Evolutionary conservation across 257 asterid species (phyloP), one percentile per base, ranked within the genome.

Genomic region (Plantago ovata): DNA sequence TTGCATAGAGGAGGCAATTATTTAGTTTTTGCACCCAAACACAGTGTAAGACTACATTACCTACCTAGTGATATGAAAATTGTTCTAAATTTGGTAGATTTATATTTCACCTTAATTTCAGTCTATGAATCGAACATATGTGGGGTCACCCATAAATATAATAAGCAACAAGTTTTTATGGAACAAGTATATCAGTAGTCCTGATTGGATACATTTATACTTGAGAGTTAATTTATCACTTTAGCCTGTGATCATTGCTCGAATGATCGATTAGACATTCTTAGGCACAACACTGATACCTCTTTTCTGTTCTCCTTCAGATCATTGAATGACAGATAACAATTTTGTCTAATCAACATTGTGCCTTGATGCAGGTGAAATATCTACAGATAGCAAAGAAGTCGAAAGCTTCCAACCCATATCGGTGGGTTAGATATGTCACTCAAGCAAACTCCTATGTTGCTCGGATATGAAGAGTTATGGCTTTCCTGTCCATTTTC

Each of bases 381-480:
- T 93, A 93, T 72, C 73, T 93, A 62, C 98, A 93, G 69, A 93
- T 93, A 46, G 91, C 94, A 13, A 93, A 89, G 87, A 86, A 74
- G 72, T 68, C 82, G 73, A 86, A 93, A 75, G 72, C 79, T 10
- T 77, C 83, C 64, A 93, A 93, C 63, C 97, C 97, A 0, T 89
- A 86, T 64, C 85, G 98, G 45, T 93, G 98, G 97, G 98, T 93
- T 77, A 80, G 97, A 79, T 89, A 93, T 33, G 98, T 89, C 47
- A 86, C 97, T 55, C 98, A 86, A 71, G 89, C 98, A 51, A 88
- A 93, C 70, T 93, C 98, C 14, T 92, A 88, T 58, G 98, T 93
- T 67, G 98, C 97, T 72, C 98, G 98, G 58, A 84, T 93, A 65
- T 88, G 84, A 84, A 23, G 16, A 51, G 8, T 13, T 45, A 15